phyloP scores from a whole-genome alignment of 2,329 filamentous ascomycete species.

The Trichoderma harzianum region DNA sequence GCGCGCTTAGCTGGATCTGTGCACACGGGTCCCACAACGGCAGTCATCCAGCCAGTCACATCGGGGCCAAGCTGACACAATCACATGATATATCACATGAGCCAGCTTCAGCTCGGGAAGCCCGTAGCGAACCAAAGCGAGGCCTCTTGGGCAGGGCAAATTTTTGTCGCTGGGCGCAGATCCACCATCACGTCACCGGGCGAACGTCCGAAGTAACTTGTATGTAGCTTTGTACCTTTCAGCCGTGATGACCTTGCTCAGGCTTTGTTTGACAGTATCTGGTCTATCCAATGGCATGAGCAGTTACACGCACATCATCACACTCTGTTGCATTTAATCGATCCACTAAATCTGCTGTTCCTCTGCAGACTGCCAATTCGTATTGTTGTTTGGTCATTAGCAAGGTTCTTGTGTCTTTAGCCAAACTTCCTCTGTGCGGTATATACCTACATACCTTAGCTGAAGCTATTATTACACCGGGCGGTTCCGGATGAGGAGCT shows the following conservation, averaged over 20 bases:
- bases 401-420: no score
- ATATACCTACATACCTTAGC: neutral
- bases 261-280: neutral
- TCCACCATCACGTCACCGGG: neutral
- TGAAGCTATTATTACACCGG: neutral
- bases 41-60: neutral
- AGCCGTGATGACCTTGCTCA: neutral
- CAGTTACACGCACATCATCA: neutral
- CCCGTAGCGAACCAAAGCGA: neutral
- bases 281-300: neutral
- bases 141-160: neutral
- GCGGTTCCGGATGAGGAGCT: neutral
- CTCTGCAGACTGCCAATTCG: neutral
- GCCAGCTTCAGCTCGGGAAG: neutral
- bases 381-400: neutral
- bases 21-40: neutral
- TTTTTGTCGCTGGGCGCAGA: neutral
- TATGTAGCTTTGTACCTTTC: neutral
- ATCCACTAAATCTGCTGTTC: neutral
- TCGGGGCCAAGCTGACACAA: neutral
- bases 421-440: neutral
- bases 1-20: conserved; percentile 4
- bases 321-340: neutral
- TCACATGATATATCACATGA: conserved; percentile 13
- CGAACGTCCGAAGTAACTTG: neutral